phyloP scores from a whole-genome alignment of 345 rosid species.

The Brassica nigra region DNA sequence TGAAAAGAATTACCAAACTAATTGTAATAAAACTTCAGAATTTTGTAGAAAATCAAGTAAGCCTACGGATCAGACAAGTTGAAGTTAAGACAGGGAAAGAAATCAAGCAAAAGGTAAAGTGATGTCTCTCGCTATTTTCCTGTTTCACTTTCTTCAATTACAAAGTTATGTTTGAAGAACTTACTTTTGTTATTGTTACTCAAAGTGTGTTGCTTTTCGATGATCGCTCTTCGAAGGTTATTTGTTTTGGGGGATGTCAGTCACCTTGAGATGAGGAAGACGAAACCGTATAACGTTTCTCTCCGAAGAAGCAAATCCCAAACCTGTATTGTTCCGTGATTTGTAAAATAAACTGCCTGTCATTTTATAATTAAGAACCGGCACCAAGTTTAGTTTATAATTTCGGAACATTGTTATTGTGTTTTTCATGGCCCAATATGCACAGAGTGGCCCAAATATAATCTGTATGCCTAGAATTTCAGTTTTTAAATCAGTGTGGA shows the following conservation, averaged over 20 bases:
- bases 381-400: background rate
- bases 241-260: background rate
- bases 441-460: background rate
- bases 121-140: background rate
- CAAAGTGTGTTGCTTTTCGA: conserved; percentile 22
- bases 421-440: background rate
- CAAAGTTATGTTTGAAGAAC: background rate
- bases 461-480: background rate
- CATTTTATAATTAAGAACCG: background rate
- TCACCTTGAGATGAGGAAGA: conserved; percentile 29
- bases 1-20: background rate
- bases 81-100: conserved; percentile 6
- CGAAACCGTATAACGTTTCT: conserved; percentile 24
- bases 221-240: background rate
- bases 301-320: conserved; percentile 13
- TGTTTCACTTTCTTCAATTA: background rate
- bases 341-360: conserved; percentile 1
- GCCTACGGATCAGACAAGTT: conserved; percentile 13
- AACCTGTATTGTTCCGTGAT: conserved; percentile 10
- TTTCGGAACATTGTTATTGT: background rate
- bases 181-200: conserved; percentile 1
- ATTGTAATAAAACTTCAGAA: background rate
- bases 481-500: background rate
- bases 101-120: conserved; percentile 10
- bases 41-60: background rate